A percentile compares a stretch with the other conserved stretches of the same genome.
Evolutionary conservation across 1,284 basidiomycete genomes (phyloP).

Genomic region (Apiotrichum gracile): DNA sequence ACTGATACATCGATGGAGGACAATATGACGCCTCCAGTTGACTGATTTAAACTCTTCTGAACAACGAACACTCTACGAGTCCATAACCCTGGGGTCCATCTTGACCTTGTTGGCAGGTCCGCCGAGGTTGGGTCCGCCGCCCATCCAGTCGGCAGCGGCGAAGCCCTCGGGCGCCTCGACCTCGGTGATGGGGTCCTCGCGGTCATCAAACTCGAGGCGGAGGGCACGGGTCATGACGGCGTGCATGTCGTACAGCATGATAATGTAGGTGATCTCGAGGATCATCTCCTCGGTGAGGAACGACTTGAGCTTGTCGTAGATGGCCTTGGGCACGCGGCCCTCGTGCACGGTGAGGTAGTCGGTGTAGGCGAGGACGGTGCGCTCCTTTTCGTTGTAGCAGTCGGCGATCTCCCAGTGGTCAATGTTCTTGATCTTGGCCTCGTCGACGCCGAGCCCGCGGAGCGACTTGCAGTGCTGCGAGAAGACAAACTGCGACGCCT

Average conservation of each 20-base stretch:
- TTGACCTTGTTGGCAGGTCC: too few species aligned
- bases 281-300: background rate
- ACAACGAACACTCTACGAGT: too few species aligned
- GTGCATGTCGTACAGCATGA: slow-evolving; percentile 2
- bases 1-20: too few species aligned
- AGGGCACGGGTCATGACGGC: slow-evolving; percentile 3
- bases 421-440: background rate
- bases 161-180: background rate
- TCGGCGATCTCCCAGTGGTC: background rate
- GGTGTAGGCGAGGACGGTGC: slow-evolving; percentile 1
- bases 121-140: background rate
- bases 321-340: background rate
- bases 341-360: background rate
- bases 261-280: slow-evolving; percentile 3
- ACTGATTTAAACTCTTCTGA: too few species aligned
- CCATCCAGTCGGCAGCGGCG: background rate
- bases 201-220: slow-evolving; percentile 1
- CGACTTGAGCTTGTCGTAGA: background rate
- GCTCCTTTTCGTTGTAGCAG: background rate
- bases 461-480: slow-evolving; percentile 5
- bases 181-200: slow-evolving; percentile 3
- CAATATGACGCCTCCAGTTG: too few species aligned
- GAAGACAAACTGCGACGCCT: slow-evolving; percentile 2
- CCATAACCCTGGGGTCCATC: too few species aligned
- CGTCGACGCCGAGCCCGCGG: background rate